Evolutionary conservation across 495 filamentous ascomycete species (phyloP).

Genomic region (Hyaloscypha variabilis): DNA sequence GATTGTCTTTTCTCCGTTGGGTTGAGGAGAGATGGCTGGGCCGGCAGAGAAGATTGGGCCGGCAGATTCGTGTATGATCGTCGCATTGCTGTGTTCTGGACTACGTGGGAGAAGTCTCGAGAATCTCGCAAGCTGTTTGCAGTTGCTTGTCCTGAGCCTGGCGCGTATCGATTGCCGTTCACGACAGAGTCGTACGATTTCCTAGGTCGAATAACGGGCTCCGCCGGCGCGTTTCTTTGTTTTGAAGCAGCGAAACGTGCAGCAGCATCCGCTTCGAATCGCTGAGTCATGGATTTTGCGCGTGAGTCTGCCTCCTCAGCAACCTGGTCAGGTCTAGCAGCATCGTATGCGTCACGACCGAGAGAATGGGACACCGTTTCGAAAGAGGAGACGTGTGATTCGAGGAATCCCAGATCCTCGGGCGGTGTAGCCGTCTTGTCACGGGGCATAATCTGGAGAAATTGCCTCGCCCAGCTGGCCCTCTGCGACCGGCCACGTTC

Average conservation of each 20-base stretch:
- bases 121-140: background rate
- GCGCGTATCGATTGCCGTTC: background rate
- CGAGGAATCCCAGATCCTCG: slow-evolving; percentile 20
- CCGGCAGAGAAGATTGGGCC: background rate
- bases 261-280: slow-evolving; percentile 25
- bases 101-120: background rate
- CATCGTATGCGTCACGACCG: slow-evolving; percentile 20
- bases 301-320: background rate
- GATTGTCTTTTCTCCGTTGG: background rate
- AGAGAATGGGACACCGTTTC: slow-evolving; percentile 8
- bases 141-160: background rate
- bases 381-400: slow-evolving; percentile 17
- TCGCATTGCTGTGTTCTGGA: background rate
- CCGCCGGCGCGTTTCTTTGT: background rate
- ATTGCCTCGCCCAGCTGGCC: background rate
- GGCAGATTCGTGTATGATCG: background rate
- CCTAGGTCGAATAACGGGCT: background rate
- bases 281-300: slow-evolving; percentile 28
- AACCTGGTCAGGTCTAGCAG: slow-evolving; percentile 7
- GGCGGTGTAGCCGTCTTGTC: background rate
- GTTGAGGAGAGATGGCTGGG: background rate
- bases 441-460: background rate
- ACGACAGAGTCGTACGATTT: slow-evolving; percentile 13
- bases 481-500: background rate
- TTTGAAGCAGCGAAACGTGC: slow-evolving; percentile 3